Percentiles rank a stretch among this genome's conserved stretches.
Evolutionary conservation across 345 rosid genomes (phyloP).

Genomic region (Aethionema arabicum): DNA sequence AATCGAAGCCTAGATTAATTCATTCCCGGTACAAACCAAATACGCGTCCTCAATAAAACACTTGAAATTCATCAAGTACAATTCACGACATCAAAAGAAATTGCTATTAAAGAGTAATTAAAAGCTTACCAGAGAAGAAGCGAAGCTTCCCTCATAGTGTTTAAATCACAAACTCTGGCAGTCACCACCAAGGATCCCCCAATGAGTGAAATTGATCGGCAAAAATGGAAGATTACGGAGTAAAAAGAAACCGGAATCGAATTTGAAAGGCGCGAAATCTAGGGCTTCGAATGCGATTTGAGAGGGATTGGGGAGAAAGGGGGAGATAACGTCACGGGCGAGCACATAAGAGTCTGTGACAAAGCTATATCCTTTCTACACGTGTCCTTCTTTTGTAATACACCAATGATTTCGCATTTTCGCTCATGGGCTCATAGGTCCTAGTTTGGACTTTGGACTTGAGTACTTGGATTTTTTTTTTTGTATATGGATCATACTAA

Average conservation of each 20-base stretch:
- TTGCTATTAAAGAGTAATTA: not conserved
- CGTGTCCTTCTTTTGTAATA: constrained; percentile 30
- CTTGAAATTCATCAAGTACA: constrained; percentile 29
- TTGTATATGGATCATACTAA: no score
- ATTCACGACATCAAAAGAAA: constrained; percentile 24
- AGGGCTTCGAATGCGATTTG: constrained; percentile 11
- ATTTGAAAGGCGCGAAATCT: constrained; percentile 26
- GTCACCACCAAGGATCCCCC: constrained; percentile 1
- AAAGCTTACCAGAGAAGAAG: constrained; percentile 36
- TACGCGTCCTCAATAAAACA: constrained; percentile 22
- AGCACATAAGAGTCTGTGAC: constrained; percentile 32
- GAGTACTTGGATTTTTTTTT: no score
- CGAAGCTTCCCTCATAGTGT: constrained; percentile 29
- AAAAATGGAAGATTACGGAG: not conserved
- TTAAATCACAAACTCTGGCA: not conserved
- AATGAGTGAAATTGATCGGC: not conserved
- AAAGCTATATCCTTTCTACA: not conserved
- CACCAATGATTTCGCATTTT: no score
- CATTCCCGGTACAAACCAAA: not conserved
- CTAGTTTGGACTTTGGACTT: no score
- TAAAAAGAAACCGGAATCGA: constrained; percentile 13
- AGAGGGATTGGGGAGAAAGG: constrained; percentile 15
- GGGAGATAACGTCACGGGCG: constrained; percentile 36
- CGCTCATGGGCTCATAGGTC: no score
- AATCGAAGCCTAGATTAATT: constrained; percentile 2